Percentiles rank a stretch among this genome's conserved stretches.
Conservation (phyloP, 495 filamentous ascomycete genomes). For the Lepraria neglecta region DNA sequence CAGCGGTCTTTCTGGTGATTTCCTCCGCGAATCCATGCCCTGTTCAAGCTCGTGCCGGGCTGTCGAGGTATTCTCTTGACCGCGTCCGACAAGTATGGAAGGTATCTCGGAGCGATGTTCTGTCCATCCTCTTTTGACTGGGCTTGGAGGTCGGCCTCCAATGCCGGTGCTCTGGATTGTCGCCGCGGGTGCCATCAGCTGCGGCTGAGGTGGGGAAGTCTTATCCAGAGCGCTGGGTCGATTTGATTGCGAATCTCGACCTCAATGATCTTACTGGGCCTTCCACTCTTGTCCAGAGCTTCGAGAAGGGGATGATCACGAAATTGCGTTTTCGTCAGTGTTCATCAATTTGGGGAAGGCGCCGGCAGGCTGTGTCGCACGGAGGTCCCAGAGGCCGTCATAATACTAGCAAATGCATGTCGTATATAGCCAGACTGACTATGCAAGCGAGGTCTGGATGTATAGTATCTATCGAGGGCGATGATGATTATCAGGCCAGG, state of each 20-base stretch:
- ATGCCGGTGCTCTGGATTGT: neutral
- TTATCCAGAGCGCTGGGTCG: neutral
- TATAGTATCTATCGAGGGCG: neutral
- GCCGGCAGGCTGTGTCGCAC: slow-evolving; percentile 17
- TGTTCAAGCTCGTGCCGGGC: slow-evolving; percentile 25
- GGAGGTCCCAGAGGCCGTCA: slow-evolving; percentile 4
- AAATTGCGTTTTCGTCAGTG: slow-evolving; percentile 10
- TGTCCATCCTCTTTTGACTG: slow-evolving; percentile 20
- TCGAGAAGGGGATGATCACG: neutral
- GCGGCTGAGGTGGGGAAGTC: slow-evolving; percentile 1
- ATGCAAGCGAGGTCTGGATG: neutral
- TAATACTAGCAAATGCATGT: slow-evolving; percentile 3
- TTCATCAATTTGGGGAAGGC: slow-evolving; percentile 1
- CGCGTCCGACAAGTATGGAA: slow-evolving; percentile 22
- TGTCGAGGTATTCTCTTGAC: slow-evolving; percentile 24
- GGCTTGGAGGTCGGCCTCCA: slow-evolving; percentile 16
- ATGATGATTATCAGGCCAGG: neutral
- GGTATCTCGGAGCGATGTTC: slow-evolving; percentile 22
- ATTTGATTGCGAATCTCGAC: neutral
- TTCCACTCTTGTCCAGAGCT: neutral
- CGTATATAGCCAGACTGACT: neutral
- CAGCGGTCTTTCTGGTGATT: slow-evolving; percentile 17
- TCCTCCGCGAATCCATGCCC: slow-evolving; percentile 19
- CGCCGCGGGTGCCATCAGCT: slow-evolving; percentile 17
- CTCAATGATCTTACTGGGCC: neutral